Evolutionary conservation across 2,329 filamentous ascomycete genomes (phyloP), one percentile per base, ranked within the genome.

Genomic region (Cladosporium sp.): DNA sequence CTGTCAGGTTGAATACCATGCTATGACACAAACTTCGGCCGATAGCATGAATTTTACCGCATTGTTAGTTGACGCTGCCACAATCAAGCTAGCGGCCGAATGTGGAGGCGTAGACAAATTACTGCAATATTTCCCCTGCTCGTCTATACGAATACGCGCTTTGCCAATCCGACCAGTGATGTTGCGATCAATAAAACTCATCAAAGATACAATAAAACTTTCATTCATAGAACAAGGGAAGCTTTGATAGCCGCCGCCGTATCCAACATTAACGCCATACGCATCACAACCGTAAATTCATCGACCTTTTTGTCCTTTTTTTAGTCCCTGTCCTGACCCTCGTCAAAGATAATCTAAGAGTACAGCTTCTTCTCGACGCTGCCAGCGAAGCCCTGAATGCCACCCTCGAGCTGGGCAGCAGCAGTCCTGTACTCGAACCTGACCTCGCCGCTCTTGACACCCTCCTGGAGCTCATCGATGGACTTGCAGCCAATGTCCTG

Each of bases 331-430:
- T 32, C 28, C 8, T 32, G 8, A 32, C 28, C 28, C 28, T 10
- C 8, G 8, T 9, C 3, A 9, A 10, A 10, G 20, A 24, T n/a
- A 53, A 42, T 55, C 57, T 67, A 97, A 69, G 91, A 91, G 78
- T 96, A 99, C 66, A 99, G 88, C 84, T 97, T 99, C 89, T 99
- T 99, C 82, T 97, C 94, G 74, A 96, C 97, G 50, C 56, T 58
- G 73, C 90, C 93, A 80, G 97, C 91, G 83, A 99, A 91, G 59
- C 85, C 85, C 79, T 97, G 95, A 61, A 99, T 92, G 72, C 93
- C 94, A 64, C 94, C 94, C 81, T 99, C 94, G 59, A 95, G 83
- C 83, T 96, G 91, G 51, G 94, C 94, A 75, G 91, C 96, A 60
- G 91, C 89, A 61, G 91, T 97, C 68, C 94, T 84, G 70, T 97